A percentile compares a stretch with the other conserved stretches of the same genome.
phyloP scores from a whole-genome alignment of 257 asterid species.

The Nicotiana noctiflora region DNA sequence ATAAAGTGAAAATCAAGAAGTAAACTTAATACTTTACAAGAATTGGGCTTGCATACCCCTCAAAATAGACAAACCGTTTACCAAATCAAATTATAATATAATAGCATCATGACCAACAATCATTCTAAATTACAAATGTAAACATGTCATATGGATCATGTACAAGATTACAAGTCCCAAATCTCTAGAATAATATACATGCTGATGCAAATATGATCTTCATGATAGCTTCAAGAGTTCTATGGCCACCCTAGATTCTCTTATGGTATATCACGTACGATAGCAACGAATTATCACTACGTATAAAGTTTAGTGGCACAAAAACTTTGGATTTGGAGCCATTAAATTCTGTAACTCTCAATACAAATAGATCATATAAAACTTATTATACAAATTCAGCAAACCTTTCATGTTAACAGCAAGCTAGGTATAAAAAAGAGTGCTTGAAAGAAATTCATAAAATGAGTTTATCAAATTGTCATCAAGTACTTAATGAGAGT shows the following conservation, averaged over 20 bases:
- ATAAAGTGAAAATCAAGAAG: neutral
- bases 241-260: neutral
- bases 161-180: neutral
- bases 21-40: neutral
- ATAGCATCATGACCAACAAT: neutral
- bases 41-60: neutral
- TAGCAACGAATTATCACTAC: neutral
- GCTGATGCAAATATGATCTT: neutral
- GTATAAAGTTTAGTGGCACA: neutral
- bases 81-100: neutral
- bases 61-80: neutral
- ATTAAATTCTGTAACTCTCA: neutral
- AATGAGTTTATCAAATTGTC: neutral
- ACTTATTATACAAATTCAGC: neutral
- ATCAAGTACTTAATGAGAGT: neutral
- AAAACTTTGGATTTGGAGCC: neutral
- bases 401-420: too few species aligned
- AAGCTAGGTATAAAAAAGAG: neutral
- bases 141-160: neutral
- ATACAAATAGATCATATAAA: too few species aligned
- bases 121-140: neutral
- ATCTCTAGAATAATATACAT: neutral
- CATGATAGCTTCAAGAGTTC: neutral
- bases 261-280: too few species aligned
- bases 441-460: neutral